Conservation (phyloP, 2,329 filamentous ascomycete genomes). For the Claviceps sp. region DNA sequence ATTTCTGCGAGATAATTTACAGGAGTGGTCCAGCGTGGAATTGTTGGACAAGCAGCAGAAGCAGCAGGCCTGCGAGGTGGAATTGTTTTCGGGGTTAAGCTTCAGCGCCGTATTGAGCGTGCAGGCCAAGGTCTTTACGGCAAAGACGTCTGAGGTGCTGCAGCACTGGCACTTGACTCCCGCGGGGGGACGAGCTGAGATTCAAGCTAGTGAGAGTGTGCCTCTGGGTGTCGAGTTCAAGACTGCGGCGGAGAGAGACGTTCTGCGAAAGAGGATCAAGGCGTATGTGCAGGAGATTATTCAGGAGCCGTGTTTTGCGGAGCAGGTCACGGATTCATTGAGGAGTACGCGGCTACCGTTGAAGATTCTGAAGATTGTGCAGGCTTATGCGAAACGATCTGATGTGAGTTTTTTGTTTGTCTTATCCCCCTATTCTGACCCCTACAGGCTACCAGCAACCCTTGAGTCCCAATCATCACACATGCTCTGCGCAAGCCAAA, state of each 20-base stretch:
- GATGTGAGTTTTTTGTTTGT: conserved; percentile 20
- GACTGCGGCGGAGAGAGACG: conserved; percentile 27
- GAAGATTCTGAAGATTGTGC: conserved; percentile 33
- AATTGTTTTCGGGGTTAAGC: conserved; percentile 32
- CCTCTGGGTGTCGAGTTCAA: conserved; percentile 38
- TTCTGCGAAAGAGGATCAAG: conserved; percentile 31
- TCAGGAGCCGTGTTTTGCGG: conserved; percentile 32
- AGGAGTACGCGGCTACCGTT: conserved; percentile 31
- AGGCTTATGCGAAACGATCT: conserved; percentile 31
- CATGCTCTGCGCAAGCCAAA: not conserved
- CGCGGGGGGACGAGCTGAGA: conserved; percentile 22
- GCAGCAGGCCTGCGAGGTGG: conserved; percentile 25
- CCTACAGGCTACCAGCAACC: too few species aligned
- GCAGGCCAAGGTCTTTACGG: conserved; percentile 37
- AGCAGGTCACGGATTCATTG: conserved; percentile 36
- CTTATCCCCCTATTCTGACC: not conserved
- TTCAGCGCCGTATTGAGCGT: conserved; percentile 34
- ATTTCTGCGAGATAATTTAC: conserved; percentile 37
- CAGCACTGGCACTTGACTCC: conserved; percentile 36
- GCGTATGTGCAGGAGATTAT: conserved; percentile 36
- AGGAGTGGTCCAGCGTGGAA: conserved; percentile 27
- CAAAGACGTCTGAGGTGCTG: conserved; percentile 32
- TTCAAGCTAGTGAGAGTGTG: conserved; percentile 29
- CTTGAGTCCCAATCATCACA: not conserved
- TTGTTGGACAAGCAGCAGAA: conserved; percentile 19